Evolutionary conservation across 169 alveolate genomes (phyloP), one percentile per base, ranked within the genome.

Genomic region (Plasmodium falciparum): DNA sequence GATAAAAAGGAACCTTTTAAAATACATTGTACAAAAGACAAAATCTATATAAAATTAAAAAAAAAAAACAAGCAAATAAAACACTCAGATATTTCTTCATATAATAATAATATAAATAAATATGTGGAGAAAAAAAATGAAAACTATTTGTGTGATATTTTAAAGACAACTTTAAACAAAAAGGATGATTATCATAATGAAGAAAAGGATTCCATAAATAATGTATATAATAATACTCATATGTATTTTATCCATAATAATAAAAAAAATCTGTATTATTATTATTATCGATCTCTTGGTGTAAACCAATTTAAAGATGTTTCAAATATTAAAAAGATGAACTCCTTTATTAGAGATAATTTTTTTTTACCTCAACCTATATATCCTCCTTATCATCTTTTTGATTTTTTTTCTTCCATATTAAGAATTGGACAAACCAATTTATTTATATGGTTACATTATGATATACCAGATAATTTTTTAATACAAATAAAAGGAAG

Each of bases 391-490:
- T 73, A 70, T 58, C 50, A 69, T 4, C 29, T 65, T 24, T 85
- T 70, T 65, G 86, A 85, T 47, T 85, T 85, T 12, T 85, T 85
- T 50, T 85, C 91, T 6, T 85, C 91, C 29, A 39, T 85, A 54
- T 85, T 85, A 71, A 50, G 91, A 70, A 85, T 85, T n/a, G 91
- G 91, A 6, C 91, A 85, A 71, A 70, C 83, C n/a, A 85, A 85
- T 59, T 58, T 85, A 20, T 85, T 85, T 61, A 85, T 85, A 39
- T 85, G 91, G 91, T 29, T 85, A 62, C 91, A 85, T 49, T 85
- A 85, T 59, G 91, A 85, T 58, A 85, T 71, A 47, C 91, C 91
- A 20, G 91, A 85, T 47, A 85, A 85, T 58, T 85, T 85, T 62
- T 63, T 85, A 56, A 85, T 85, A 39, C 91, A 85, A 54, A 73